These are phyloP conservation scores for Clitoria ternatea DNA, from an alignment of 306 rosid species.

Conservation along the genomic window DNA sequence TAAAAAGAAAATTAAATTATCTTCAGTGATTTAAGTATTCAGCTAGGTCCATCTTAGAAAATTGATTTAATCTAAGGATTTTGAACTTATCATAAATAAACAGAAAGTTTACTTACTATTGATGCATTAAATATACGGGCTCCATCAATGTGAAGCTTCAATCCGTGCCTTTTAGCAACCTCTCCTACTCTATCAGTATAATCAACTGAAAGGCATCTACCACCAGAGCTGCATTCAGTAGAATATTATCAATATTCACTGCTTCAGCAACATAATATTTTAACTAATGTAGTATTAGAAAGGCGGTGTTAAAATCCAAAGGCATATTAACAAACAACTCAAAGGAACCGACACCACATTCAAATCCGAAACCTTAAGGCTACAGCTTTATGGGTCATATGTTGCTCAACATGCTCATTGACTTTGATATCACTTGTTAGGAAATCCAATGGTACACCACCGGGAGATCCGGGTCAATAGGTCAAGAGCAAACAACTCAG, in stretches of 20 bases:
- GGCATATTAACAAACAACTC: neutral
- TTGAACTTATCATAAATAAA: neutral
- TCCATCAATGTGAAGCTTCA: slow-evolving; percentile 91
- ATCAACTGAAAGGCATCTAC: slow-evolving; percentile 76
- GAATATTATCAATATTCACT: neutral
- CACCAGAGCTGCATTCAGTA: slow-evolving; percentile 65
- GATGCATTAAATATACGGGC: slow-evolving; percentile 94
- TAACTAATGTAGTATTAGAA: neutral
- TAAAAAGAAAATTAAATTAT: no score
- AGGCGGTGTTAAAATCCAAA: neutral
- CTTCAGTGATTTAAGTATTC: no score
- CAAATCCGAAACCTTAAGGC: no score
- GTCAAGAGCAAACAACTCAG: no score
- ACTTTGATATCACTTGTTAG: no score
- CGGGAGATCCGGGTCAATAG: no score
- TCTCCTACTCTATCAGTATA: slow-evolving; percentile 82
- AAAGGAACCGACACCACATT: no score
- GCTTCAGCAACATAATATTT: neutral
- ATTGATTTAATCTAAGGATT: neutral
- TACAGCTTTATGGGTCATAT: no score
- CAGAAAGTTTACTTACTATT: slow-evolving; percentile 45
- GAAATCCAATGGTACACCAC: no score
- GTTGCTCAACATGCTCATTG: no score
- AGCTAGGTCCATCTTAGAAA: neutral
- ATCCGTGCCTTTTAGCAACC: slow-evolving; percentile 73